A percentile compares a stretch with the other conserved stretches of the same genome.
Evolutionary conservation across 768 basidiomycete genomes (phyloP).

Genomic region (Rubroboletus satanas): DNA sequence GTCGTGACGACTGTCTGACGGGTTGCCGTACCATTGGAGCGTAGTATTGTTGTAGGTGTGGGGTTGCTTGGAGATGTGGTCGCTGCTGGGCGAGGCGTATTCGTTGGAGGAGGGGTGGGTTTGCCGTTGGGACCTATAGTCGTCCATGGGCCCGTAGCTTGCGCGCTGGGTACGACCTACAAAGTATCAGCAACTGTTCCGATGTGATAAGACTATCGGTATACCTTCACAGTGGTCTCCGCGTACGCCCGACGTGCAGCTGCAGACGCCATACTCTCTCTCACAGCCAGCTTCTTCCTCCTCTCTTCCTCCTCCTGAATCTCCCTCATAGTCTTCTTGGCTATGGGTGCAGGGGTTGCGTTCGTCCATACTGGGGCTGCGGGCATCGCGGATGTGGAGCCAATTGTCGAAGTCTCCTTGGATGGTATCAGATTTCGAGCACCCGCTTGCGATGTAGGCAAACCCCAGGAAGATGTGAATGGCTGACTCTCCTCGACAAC

Average conservation of each 20-base stretch:
- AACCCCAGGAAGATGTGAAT: slow-evolving; percentile 77
- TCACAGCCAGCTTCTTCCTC: slow-evolving; percentile 63
- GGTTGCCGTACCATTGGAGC: slow-evolving; percentile 37
- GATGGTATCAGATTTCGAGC: slow-evolving; percentile 37
- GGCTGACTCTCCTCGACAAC: slow-evolving; percentile 53
- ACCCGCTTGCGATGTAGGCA: slow-evolving; percentile 80
- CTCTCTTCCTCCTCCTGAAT: slow-evolving; percentile 97
- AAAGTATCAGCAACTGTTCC: slow-evolving; percentile 2
- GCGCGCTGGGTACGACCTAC: slow-evolving; percentile 31
- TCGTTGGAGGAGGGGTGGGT: slow-evolving; percentile 26
- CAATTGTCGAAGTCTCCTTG: slow-evolving; percentile 40
- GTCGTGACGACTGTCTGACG: slow-evolving; percentile 38
- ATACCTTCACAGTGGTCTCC: slow-evolving; percentile 72
- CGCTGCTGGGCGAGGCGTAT: slow-evolving; percentile 35
- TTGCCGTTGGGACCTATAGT: slow-evolving; percentile 84
- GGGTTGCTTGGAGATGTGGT: slow-evolving; percentile 29
- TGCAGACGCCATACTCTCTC: slow-evolving; percentile 55
- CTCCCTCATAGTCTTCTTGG: slow-evolving; percentile 96
- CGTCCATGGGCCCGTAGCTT: slow-evolving; percentile 66
- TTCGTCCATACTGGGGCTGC: slow-evolving; percentile 69
- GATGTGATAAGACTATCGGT: slow-evolving; percentile 5
- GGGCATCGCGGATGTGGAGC: slow-evolving; percentile 29
- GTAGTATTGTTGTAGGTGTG: slow-evolving; percentile 30
- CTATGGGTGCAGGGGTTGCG: slow-evolving; percentile 45
- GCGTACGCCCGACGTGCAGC: slow-evolving; percentile 71